Conservation (phyloP, 2,329 filamentous ascomycete species). For the Sporothrix humicola region DNA sequence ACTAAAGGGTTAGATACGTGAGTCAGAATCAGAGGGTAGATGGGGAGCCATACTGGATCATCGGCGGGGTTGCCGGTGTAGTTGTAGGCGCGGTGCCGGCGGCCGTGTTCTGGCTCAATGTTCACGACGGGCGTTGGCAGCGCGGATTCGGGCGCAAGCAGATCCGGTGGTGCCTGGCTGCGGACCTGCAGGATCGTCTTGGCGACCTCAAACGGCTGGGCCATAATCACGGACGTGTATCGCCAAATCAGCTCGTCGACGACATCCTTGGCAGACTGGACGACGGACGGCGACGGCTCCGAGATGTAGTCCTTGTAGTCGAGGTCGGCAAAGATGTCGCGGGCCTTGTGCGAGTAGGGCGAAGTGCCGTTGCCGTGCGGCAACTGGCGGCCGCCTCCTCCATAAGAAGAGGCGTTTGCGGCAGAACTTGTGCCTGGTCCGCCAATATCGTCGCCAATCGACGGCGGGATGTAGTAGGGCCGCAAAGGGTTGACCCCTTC, state of each 20-base stretch:
- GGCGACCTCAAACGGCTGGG: conserved; percentile 96
- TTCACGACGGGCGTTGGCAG: conserved; percentile 38
- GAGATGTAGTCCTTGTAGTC: conserved; percentile 89
- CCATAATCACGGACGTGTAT: conserved; percentile 85
- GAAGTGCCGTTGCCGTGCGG: conserved; percentile 52
- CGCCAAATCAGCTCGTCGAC: conserved; percentile 89
- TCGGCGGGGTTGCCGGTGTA: neutral
- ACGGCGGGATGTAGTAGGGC: conserved; percentile 70
- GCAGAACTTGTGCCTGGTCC: conserved; percentile 34
- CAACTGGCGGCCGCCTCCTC: conserved; percentile 49
- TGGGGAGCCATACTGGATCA: neutral
- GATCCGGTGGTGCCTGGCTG: conserved; percentile 58
- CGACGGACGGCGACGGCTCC: conserved; percentile 74
- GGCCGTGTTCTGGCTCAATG: neutral
- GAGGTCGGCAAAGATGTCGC: conserved; percentile 85
- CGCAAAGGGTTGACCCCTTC: conserved; percentile 67
- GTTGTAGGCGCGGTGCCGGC: neutral
- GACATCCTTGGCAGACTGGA: conserved; percentile 76
- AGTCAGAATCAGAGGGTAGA: neutral
- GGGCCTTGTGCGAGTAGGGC: conserved; percentile 67
- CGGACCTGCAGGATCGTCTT: conserved; percentile 89
- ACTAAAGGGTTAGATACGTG: neutral
- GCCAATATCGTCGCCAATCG: conserved; percentile 54
- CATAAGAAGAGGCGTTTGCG: conserved; percentile 12
- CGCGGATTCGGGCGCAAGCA: conserved; percentile 39